Conservation (phyloP, 2,329 filamentous ascomycete species). For the Fusarium sp. region DNA sequence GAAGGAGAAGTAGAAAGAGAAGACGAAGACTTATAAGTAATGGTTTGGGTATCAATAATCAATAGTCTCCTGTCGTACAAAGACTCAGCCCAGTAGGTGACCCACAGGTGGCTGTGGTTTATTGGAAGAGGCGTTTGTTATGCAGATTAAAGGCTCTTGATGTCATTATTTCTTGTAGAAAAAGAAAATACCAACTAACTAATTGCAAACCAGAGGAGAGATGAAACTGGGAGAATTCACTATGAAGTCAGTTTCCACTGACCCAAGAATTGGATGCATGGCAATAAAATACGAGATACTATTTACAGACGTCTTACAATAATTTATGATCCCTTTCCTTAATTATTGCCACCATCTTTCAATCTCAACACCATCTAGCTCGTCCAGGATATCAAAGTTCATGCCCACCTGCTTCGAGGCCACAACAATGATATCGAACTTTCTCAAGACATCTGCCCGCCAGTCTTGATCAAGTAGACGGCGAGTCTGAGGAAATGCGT, state of each 20-base stretch:
- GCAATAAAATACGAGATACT: fast-evolving
- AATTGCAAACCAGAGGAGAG: neutral
- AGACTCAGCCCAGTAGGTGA: slow-evolving; percentile 4
- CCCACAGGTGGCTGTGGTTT: neutral
- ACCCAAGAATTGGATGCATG: neutral
- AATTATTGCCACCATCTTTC: slow-evolving; percentile 51
- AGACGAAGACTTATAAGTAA: neutral
- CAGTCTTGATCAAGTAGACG: slow-evolving; percentile 52
- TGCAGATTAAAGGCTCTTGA: neutral
- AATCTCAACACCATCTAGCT: slow-evolving; percentile 50
- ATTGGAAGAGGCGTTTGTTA: neutral
- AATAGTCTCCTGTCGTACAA: slow-evolving; percentile 18
- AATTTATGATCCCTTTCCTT: neutral
- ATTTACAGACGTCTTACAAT: no score
- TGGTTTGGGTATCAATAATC: slow-evolving; percentile 2
- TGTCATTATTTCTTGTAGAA: neutral
- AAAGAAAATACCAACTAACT: neutral
- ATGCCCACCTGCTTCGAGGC: slow-evolving; percentile 53
- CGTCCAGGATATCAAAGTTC: slow-evolving; percentile 51
- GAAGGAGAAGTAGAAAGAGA: neutral
- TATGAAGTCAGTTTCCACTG: slow-evolving; percentile 19
- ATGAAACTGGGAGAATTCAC: neutral
- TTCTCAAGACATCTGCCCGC: slow-evolving; percentile 48
- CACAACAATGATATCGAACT: slow-evolving; percentile 56
- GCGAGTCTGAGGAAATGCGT: slow-evolving; percentile 51